A percentile compares a stretch with the other conserved stretches of the same genome.
phyloP scores from a whole-genome alignment of 257 asterid genomes.

The Hygrophila difformis region DNA sequence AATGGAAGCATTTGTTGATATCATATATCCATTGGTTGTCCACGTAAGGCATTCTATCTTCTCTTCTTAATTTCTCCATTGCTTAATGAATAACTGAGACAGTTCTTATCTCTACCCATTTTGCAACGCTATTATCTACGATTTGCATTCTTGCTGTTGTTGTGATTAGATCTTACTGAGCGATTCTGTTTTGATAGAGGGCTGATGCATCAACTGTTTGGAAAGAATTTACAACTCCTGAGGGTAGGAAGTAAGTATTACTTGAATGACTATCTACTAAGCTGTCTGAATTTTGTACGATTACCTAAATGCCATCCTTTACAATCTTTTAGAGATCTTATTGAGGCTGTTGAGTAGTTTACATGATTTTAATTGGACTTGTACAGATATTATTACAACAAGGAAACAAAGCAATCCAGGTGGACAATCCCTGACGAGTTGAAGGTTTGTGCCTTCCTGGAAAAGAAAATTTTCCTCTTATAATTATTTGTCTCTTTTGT shows the following conservation, averaged over 20 bases:
- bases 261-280: slow-evolving; percentile 1
- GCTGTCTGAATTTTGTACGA: background rate
- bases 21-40: slow-evolving; percentile 1
- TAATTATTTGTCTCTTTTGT: background rate
- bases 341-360: slow-evolving; percentile 9
- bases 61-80: background rate
- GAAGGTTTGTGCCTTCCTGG: slow-evolving; percentile 75
- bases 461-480: slow-evolving; percentile 5
- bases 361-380: slow-evolving; percentile 12
- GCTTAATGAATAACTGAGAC: slow-evolving; percentile 4
- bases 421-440: slow-evolving; percentile 96
- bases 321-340: slow-evolving; percentile 6
- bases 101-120: slow-evolving; percentile 7
- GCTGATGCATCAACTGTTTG: slow-evolving; percentile 96
- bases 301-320: background rate
- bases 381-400: slow-evolving; percentile 86
- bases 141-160: slow-evolving; percentile 3
- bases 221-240: slow-evolving; percentile 94
- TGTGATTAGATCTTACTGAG: slow-evolving; percentile 10
- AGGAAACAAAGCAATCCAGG: slow-evolving; percentile 87
- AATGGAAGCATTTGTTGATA: background rate
- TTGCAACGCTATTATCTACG: slow-evolving; percentile 3
- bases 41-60: slow-evolving; percentile 3
- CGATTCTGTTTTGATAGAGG: slow-evolving; percentile 48
- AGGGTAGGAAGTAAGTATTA: slow-evolving; percentile 86